Conservation (phyloP, 2,329 filamentous ascomycete species). For the Colletotrichum nymphaeae region DNA sequence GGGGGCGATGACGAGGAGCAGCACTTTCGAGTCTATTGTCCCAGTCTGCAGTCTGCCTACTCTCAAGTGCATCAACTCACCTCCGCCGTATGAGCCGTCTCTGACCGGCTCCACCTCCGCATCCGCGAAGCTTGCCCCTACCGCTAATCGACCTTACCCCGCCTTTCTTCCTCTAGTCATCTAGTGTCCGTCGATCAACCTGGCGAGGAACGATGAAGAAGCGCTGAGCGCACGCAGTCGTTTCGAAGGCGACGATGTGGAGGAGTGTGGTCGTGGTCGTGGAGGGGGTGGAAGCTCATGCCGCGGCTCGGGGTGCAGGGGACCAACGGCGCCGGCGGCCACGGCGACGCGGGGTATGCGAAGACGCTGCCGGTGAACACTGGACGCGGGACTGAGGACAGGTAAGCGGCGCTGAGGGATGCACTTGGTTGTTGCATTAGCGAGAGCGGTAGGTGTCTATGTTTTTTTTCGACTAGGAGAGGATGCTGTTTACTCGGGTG, state of each 20-base stretch:
- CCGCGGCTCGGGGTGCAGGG: not conserved
- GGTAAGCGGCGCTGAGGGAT: not conserved
- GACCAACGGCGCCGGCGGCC: not conserved
- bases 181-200: not conserved
- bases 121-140: not conserved
- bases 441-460: not conserved
- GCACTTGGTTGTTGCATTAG: not conserved
- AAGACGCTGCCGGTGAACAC: not conserved
- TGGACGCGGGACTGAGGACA: not conserved
- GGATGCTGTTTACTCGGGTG: slow-evolving; percentile 10
- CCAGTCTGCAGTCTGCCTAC: too few relatives aligned
- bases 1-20: not conserved
- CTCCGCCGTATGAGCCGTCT: slow-evolving; percentile 23
- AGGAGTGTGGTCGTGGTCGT: not conserved
- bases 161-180: not conserved
- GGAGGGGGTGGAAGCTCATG: not conserved
- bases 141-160: not conserved
- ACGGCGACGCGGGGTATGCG: not conserved
- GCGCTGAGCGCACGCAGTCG: slow-evolving; percentile 6
- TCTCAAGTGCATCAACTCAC: not conserved
- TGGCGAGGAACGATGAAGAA: not conserved
- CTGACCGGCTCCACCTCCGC: not conserved
- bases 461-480: slow-evolving; percentile 12
- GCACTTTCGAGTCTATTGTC: too few relatives aligned
- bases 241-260: not conserved